Base-by-base conservation (phyloP, 371 early-diverging fungal species). In the Mortierella sp. region DNA sequence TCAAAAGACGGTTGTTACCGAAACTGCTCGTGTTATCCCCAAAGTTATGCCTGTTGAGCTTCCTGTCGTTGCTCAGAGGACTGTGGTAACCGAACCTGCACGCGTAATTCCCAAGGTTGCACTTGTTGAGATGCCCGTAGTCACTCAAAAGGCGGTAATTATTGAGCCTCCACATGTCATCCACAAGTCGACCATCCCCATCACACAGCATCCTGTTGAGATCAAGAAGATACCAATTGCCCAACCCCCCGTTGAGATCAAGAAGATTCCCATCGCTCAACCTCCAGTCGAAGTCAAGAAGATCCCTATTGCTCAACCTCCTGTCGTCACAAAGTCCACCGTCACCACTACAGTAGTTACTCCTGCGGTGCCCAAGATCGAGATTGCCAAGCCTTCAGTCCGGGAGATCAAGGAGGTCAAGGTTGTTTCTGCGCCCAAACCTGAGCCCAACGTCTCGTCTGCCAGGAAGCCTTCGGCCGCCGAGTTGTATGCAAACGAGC, bases 281-380 rank as follows among this genome's bases (percentile, higher is more conserved):
- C 5, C 68, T 14, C 68, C 68, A 21, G 68, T 54, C 21, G 54
- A 74, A 21, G 42, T 42, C 38, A 21, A 13, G 26, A 10, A 6
- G 19, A 52, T 63, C 45, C 75, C 45, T 9, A 73, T 48, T 28
- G 55, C 74, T 52, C 50, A 48, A 31, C 65, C 76, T 60, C 60
- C 60, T 28, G 31, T 60, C 4, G 14, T 60, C 31, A 31, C 31
- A 10, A 60, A 60, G 31, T 3, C 60, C 14, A 60, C 31, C 14
- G 60, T 31, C 60, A 31, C 31, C 0, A 14, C 60, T 16, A 16
- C 60, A 28, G 16, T 13, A 14, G 14, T 31, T 5, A 31, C 31
- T 14, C 24, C 54, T 5, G 54, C 24, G 3, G 60, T 16, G 31
- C 31, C 60, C 60, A 60, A 31, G 60, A 31, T 60, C 16, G 60